These are phyloP conservation scores for Pichia sporocuriosa DNA, from an alignment of 805 yeast species.

Conservation along the genomic window DNA sequence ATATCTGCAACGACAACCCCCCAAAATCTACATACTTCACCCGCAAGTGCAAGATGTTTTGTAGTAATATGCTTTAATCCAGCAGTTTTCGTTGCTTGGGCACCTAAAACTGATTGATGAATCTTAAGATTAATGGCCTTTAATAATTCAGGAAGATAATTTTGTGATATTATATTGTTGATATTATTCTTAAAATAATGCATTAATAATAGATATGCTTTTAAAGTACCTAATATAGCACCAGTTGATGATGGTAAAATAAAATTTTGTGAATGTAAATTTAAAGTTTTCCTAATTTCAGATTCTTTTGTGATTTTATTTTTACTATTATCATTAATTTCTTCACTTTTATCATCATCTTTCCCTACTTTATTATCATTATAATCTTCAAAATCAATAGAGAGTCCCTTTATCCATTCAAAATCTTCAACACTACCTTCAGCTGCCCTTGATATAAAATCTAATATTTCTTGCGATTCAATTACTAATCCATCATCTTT, in stretches of 20 bases:
- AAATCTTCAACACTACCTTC: constrained; percentile 35
- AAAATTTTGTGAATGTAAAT: constrained; percentile 49
- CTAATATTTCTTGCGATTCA: constrained; percentile 42
- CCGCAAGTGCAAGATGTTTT: constrained; percentile 60
- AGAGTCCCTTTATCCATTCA: constrained; percentile 39
- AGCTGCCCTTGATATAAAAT: constrained; percentile 43
- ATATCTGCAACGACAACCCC: constrained; percentile 22
- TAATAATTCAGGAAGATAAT: constrained; percentile 33
- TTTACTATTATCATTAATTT: constrained; percentile 2
- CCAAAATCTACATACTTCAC: constrained; percentile 53
- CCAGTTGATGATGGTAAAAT: constrained; percentile 50
- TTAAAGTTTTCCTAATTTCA: constrained; percentile 25
- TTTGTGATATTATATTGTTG: constrained; percentile 32
- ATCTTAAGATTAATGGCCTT: constrained; percentile 47
- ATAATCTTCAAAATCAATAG: constrained; percentile 16
- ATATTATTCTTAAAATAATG: constrained; percentile 7
- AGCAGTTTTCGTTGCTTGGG: constrained; percentile 70
- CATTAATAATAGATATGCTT: constrained; percentile 46
- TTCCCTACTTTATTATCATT: constrained; percentile 5
- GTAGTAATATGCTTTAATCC: constrained; percentile 70
- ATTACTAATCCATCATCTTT: constrained; percentile 55
- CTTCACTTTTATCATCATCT: constrained; percentile 19
- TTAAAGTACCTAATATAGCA: constrained; percentile 34
- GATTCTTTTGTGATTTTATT: background rate
- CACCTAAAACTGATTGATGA: constrained; percentile 58